Percentiles rank a stretch among this genome's conserved stretches.
Evolutionary conservation across 305 asterid genomes (phyloP).

Genomic region (Euphrasia arctica): DNA sequence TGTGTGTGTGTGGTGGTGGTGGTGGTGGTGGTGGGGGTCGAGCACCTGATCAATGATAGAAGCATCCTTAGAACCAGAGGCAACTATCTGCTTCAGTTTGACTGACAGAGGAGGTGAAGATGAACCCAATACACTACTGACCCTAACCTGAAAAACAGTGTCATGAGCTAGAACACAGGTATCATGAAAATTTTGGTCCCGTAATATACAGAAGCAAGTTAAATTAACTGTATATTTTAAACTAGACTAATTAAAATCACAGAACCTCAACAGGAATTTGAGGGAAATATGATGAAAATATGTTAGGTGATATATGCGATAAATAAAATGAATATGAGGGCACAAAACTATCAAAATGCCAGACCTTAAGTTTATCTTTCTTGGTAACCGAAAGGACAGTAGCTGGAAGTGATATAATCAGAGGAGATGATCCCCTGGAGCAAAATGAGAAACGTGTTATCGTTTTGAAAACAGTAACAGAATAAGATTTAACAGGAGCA

Average conservation of each 20-base stretch:
- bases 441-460: constrained; percentile 12
- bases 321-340: constrained; percentile 20
- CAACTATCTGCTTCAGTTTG: constrained; percentile 77
- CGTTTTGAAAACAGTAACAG: constrained; percentile 1
- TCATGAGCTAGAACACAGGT: constrained; percentile 16
- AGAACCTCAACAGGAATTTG: constrained; percentile 6
- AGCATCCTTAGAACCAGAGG: constrained; percentile 82
- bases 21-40: not conserved
- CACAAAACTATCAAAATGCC: constrained; percentile 21
- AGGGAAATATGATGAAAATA: constrained; percentile 1
- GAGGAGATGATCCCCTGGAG: constrained; percentile 75
- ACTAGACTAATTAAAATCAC: constrained; percentile 13
- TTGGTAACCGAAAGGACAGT: constrained; percentile 72
- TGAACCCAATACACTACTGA: constrained; percentile 80
- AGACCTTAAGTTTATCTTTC: constrained; percentile 89
- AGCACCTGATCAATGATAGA: constrained; percentile 65
- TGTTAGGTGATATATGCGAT: constrained; percentile 7
- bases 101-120: constrained; percentile 75
- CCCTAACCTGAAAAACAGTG: constrained; percentile 55
- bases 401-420: constrained; percentile 80
- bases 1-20: not conserved
- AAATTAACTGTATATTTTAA: constrained; percentile 20
- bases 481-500: constrained; percentile 7
- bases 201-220: constrained; percentile 19
- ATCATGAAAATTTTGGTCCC: constrained; percentile 18